A percentile compares a stretch with the other conserved stretches of the same genome.
Conservation (phyloP, 169 alveolate genomes). For the Plasmodium inui region DNA sequence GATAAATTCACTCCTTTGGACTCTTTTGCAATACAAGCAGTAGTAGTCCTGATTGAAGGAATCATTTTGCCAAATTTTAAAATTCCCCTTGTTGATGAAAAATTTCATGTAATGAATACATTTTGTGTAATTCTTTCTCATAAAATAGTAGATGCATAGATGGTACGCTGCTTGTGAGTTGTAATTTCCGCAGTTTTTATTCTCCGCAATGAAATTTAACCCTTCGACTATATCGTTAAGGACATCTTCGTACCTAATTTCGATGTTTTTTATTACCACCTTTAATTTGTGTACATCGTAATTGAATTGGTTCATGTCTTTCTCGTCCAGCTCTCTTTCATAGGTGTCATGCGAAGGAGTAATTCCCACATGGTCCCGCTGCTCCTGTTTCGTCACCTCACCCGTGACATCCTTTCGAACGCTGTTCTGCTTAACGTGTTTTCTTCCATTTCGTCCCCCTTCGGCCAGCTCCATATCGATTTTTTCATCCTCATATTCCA, state of each 20-base stretch:
- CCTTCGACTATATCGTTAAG: slow-evolving; percentile 72
- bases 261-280: slow-evolving; percentile 61
- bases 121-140: slow-evolving; percentile 27
- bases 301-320: slow-evolving; percentile 14
- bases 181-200: slow-evolving; percentile 63
- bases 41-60: slow-evolving; percentile 46
- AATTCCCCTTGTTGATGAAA: slow-evolving; percentile 40
- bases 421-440: not conserved
- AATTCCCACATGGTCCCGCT: not conserved
- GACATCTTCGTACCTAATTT: slow-evolving; percentile 63
- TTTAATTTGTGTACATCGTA: slow-evolving; percentile 23
- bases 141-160: slow-evolving; percentile 55
- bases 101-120: slow-evolving; percentile 55
- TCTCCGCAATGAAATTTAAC: slow-evolving; percentile 41
- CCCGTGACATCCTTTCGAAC: not conserved
- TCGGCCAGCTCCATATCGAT: not conserved
- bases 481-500: not conserved
- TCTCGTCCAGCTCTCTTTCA: slow-evolving; percentile 30
- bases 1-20: slow-evolving; percentile 52
- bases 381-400: not conserved
- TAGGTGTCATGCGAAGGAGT: not conserved
- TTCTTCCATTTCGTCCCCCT: not conserved
- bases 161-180: slow-evolving; percentile 67
- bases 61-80: slow-evolving; percentile 55
- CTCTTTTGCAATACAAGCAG: slow-evolving; percentile 48